Conservation (phyloP, 2,329 filamentous ascomycete genomes). For the Claviceps sorghi region DNA sequence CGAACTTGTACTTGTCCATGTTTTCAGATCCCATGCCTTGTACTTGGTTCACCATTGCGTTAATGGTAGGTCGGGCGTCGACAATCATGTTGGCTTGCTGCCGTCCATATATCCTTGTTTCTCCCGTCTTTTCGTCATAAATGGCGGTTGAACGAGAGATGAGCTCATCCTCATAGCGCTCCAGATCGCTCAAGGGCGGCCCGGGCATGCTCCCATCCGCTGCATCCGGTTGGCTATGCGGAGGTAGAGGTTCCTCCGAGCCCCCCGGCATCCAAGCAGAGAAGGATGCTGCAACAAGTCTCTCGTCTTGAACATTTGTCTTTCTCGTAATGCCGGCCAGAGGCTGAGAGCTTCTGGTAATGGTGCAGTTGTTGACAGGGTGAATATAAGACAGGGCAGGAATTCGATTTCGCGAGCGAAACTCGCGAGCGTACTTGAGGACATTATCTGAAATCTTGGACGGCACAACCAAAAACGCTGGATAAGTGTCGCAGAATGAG, state of each 20-base stretch:
- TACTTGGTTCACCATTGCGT: conserved; percentile 87
- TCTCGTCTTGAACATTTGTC: conserved; percentile 89
- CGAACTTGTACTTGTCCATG: conserved; percentile 92
- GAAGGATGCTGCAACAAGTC: conserved; percentile 84
- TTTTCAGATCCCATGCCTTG: conserved; percentile 90
- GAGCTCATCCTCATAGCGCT: conserved; percentile 55
- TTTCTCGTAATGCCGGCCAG: conserved; percentile 74
- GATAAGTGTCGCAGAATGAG: conserved; percentile 83
- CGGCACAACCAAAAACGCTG: conserved; percentile 70
- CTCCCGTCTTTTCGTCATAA: conserved; percentile 44
- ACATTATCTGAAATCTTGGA: conserved; percentile 90
- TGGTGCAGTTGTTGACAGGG: conserved; percentile 89
- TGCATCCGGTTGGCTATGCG: conserved; percentile 37
- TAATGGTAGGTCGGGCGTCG: conserved; percentile 85
- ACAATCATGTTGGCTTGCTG: conserved; percentile 92
- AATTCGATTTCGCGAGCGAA: conserved; percentile 78
- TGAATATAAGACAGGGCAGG: conserved; percentile 90
- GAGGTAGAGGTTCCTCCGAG: conserved; percentile 21
- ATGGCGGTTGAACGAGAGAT: conserved; percentile 27
- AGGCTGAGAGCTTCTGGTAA: conserved; percentile 88
- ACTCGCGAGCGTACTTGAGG: conserved; percentile 80
- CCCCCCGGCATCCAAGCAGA: conserved; percentile 24
- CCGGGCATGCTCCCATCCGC: conserved; percentile 21
- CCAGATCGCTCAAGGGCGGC: conserved; percentile 43
- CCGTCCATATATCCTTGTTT: conserved; percentile 67